Conservation (phyloP, 306 rosid species). For the Prunus kanzakura region DNA sequence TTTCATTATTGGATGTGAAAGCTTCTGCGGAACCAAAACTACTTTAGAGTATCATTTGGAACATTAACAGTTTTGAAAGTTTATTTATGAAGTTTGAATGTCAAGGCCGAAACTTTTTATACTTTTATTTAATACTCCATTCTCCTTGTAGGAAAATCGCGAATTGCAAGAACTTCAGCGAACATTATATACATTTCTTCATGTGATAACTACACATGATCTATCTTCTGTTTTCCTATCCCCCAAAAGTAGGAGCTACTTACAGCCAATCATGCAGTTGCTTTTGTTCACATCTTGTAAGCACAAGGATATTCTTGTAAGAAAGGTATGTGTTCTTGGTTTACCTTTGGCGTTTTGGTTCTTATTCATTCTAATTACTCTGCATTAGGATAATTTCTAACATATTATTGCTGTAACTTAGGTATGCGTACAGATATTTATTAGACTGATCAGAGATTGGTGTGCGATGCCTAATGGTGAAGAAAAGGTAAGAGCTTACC, state of each 20-base stretch:
- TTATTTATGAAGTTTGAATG: not conserved
- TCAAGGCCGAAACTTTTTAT: not conserved
- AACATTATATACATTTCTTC: conserved; percentile 80
- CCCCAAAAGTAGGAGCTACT: conserved; percentile 70
- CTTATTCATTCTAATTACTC: conserved; percentile 9
- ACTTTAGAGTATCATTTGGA: not conserved
- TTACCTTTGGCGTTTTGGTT: conserved; percentile 11
- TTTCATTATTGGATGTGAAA: not conserved
- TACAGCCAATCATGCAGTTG: conserved; percentile 82
- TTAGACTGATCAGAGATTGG: conserved; percentile 88
- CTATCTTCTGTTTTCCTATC: conserved; percentile 78
- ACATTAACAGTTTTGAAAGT: not conserved
- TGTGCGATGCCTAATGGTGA: conserved; percentile 63
- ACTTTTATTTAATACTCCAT: conserved; percentile 15
- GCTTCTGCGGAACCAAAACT: not conserved
- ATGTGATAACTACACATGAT: conserved; percentile 74
- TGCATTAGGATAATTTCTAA: not conserved
- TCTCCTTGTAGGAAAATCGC: conserved; percentile 70
- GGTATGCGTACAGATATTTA: conserved; percentile 94
- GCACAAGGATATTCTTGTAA: conserved; percentile 79
- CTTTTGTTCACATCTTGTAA: conserved; percentile 75
- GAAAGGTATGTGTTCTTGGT: conserved; percentile 60
- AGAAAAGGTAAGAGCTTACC: conserved; percentile 58
- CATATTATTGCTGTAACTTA: conserved; percentile 26
- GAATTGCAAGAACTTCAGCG: conserved; percentile 95